A percentile compares a stretch with the other conserved stretches of the same genome.
These are phyloP conservation scores for Solanum chilense DNA, from an alignment of 257 asterid genomes.

Conservation along the genomic window DNA sequence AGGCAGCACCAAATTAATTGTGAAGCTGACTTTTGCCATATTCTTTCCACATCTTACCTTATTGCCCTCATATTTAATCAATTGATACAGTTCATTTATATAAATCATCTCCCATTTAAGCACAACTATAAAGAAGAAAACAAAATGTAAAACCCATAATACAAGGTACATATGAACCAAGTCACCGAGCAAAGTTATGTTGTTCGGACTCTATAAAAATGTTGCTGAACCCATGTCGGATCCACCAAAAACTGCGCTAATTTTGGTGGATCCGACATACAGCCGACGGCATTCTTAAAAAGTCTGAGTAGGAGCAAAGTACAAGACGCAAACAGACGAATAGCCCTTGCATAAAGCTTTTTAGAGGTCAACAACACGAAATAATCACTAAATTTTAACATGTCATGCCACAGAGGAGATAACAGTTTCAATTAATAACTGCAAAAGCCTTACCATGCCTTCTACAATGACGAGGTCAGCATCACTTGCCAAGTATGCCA, in stretches of 20 bases:
- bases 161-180: neutral
- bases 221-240: neutral
- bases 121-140: neutral
- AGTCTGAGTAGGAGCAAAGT: neutral
- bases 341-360: neutral
- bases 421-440: neutral
- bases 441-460: constrained; percentile 66
- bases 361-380: neutral
- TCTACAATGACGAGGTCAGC: constrained; percentile 91
- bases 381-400: neutral
- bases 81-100: neutral
- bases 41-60: neutral
- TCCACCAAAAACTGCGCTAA: neutral
- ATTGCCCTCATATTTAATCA: neutral
- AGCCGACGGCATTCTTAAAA: neutral
- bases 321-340: neutral
- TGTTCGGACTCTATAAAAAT: neutral
- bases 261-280: neutral
- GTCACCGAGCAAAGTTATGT: neutral
- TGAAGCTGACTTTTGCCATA: neutral
- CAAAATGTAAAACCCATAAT: neutral
- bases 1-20: neutral
- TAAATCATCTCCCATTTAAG: neutral
- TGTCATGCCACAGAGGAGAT: neutral
- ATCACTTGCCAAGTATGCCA: constrained; percentile 79